phyloP scores from a whole-genome alignment of 2,329 filamentous ascomycete genomes.

The Botrytis pseudocinerea region DNA sequence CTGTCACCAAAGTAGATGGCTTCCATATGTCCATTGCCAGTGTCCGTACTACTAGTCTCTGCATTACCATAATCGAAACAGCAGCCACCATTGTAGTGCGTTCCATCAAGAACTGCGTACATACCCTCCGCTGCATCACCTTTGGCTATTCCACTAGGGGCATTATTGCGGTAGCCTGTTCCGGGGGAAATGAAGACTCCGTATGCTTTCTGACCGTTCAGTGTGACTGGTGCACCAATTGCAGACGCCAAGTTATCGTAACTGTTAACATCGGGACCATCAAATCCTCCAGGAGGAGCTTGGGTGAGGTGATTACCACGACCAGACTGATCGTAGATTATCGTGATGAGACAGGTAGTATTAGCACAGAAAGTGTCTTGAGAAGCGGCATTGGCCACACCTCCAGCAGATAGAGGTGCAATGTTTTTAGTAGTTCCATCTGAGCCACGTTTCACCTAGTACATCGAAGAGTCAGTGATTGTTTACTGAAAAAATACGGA shows the following conservation, averaged over 20 bases:
- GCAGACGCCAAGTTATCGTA: constrained; percentile 62
- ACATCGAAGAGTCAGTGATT: not conserved
- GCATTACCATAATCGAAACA: constrained; percentile 61
- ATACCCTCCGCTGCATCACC: constrained; percentile 59
- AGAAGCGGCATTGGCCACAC: constrained; percentile 59
- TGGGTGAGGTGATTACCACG: constrained; percentile 62
- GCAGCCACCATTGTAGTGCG: constrained; percentile 58
- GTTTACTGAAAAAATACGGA: not conserved
- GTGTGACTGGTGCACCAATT: constrained; percentile 59
- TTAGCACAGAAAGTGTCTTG: constrained; percentile 62
- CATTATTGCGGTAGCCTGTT: constrained; percentile 63
- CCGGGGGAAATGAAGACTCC: constrained; percentile 63
- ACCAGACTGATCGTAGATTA: constrained; percentile 68
- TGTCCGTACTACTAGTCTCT: constrained; percentile 53
- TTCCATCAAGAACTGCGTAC: constrained; percentile 61
- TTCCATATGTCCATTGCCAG: constrained; percentile 67
- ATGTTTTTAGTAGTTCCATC: constrained; percentile 43
- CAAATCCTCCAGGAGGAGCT: constrained; percentile 58
- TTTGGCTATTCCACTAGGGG: constrained; percentile 52
- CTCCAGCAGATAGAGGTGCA: constrained; percentile 54
- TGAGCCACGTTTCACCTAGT: constrained; percentile 53
- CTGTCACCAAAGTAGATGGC: constrained; percentile 63
- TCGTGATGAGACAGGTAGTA: constrained; percentile 63
- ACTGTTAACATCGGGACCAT: constrained; percentile 56
- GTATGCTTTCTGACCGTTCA: constrained; percentile 63